A percentile compares a stretch with the other conserved stretches of the same genome.
Evolutionary conservation across 1,284 basidiomycete genomes (phyloP).

Genomic region (Marasmius oreades): DNA sequence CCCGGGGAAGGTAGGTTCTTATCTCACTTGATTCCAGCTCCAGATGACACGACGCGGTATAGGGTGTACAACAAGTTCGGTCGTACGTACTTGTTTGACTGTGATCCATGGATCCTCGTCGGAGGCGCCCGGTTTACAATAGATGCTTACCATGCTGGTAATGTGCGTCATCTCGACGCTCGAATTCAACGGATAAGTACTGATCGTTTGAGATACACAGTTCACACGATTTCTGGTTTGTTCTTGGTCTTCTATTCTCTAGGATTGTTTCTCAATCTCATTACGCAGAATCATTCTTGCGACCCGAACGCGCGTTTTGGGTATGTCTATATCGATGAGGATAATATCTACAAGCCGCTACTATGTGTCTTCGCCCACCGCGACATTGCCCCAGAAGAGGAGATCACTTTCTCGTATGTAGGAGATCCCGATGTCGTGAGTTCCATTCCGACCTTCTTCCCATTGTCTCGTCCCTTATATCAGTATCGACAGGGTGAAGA

Average conservation of each 20-base stretch:
- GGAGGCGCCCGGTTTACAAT: constrained; percentile 51
- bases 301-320: constrained; percentile 77
- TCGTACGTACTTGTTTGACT: constrained; percentile 81
- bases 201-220: constrained; percentile 31
- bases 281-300: constrained; percentile 80
- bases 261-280: constrained; percentile 1
- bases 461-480: constrained; percentile 8
- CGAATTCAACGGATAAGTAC: constrained; percentile 1
- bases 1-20: constrained; percentile 58
- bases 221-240: constrained; percentile 67
- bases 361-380: constrained; percentile 69
- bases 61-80: constrained; percentile 77
- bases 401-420: constrained; percentile 80
- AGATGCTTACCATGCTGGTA: constrained; percentile 85
- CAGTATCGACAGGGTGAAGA: not conserved
- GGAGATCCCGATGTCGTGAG: constrained; percentile 48
- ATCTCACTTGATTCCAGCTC: constrained; percentile 1
- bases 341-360: constrained; percentile 55
- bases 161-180: constrained; percentile 50
- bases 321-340: constrained; percentile 70
- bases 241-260: constrained; percentile 18
- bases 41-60: constrained; percentile 9
- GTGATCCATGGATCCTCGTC: constrained; percentile 73
- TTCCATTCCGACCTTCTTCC: constrained; percentile 20
- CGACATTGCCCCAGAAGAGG: constrained; percentile 65